Evolutionary conservation across 2,329 filamentous ascomycete species (phyloP).

Genomic region (Colletotrichum sp.): DNA sequence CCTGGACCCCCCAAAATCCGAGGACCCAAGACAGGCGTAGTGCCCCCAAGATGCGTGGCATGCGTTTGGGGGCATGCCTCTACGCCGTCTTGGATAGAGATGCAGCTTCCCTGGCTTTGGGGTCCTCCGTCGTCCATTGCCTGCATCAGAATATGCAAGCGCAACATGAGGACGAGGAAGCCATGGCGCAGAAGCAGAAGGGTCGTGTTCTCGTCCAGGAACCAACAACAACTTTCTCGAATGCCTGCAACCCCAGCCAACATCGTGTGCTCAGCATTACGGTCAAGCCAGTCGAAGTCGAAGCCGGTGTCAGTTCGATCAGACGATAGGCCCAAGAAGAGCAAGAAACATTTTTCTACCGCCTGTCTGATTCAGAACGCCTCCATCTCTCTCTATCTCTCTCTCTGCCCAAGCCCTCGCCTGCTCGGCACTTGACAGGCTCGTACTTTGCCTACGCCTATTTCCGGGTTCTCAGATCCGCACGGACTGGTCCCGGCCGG

Average conservation of each 20-base stretch:
- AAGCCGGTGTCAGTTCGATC: not conserved
- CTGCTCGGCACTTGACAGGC: not conserved
- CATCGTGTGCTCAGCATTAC: not conserved
- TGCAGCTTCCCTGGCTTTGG: not conserved
- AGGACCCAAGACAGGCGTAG: not conserved
- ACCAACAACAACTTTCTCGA: not conserved
- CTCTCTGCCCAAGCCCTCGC: not conserved
- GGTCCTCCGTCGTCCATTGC: not conserved
- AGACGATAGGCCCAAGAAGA: not conserved
- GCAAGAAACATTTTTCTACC: not conserved
- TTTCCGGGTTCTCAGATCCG: constrained; percentile 14
- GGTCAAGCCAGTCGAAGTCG: not conserved
- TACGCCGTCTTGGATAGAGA: not conserved
- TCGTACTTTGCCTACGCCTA: not conserved
- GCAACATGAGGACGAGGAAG: not conserved
- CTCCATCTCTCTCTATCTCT: not conserved
- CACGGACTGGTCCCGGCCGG: constrained; percentile 18
- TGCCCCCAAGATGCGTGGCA: not conserved
- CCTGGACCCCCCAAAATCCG: not conserved
- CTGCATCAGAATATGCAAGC: not conserved
- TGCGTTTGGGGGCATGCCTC: not conserved
- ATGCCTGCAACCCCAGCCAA: not conserved
- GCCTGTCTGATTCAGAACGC: no score
- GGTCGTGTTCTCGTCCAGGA: not conserved
- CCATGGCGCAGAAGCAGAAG: not conserved